A percentile compares a stretch with the other conserved stretches of the same genome.
phyloP scores from a whole-genome alignment of 306 rosid species.

The Fagus sylvatica region DNA sequence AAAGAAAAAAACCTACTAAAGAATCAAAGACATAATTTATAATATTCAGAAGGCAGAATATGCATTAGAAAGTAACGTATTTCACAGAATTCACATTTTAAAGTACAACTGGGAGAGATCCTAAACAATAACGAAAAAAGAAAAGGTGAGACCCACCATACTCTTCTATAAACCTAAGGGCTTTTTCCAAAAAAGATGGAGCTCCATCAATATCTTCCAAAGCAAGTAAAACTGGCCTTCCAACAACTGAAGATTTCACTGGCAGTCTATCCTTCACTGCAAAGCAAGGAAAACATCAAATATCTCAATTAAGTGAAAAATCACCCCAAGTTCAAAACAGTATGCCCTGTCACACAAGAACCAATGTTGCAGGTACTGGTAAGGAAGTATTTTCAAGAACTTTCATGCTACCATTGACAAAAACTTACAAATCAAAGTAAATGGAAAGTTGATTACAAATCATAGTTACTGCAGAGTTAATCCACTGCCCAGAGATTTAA shows the following conservation, averaged over 20 bases:
- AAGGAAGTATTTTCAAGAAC: neutral
- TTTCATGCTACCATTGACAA: neutral
- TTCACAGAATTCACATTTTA: neutral
- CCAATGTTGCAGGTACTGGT: neutral
- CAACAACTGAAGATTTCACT: conserved; percentile 62
- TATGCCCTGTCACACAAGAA: conserved; percentile 24
- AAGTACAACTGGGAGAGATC: neutral
- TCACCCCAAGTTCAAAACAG: conserved; percentile 23
- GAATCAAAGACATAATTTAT: neutral
- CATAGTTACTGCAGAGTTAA: conserved; percentile 15
- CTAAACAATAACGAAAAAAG: neutral
- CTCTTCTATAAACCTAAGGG: conserved; percentile 74
- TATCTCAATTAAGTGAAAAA: conserved; percentile 22
- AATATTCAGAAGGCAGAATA: neutral
- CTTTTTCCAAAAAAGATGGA: conserved; percentile 96
- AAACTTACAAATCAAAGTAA: conserved; percentile 10
- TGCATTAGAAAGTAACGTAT: neutral
- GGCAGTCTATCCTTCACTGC: conserved; percentile 64
- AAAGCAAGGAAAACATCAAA: conserved; percentile 29
- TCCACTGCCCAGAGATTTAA: conserved; percentile 7
- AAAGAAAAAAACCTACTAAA: neutral
- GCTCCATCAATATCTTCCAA: conserved; percentile 94
- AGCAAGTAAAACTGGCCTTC: conserved; percentile 90
- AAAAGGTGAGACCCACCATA: conserved; percentile 51
- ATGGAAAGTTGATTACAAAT: neutral